A percentile compares a stretch with the other conserved stretches of the same genome.
Conservation (phyloP, 768 basidiomycete species). For the Sutorius australiensis region DNA sequence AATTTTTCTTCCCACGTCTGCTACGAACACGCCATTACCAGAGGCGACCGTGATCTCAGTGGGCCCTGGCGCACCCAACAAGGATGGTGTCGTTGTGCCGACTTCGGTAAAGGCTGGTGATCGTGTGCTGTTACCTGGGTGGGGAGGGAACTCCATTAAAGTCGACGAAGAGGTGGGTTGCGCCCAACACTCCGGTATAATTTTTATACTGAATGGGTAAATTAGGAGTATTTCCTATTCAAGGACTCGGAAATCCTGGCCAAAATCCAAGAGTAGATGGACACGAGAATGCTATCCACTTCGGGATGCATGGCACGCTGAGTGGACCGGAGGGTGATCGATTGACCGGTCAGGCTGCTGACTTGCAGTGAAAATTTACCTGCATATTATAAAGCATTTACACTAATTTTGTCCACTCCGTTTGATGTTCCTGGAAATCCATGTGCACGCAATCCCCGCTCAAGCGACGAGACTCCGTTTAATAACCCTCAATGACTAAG, state of each 20-base stretch:
- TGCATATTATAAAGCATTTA: constrained; percentile 9
- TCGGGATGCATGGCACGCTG: neutral
- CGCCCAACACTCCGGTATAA: neutral
- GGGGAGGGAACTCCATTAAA: constrained; percentile 96
- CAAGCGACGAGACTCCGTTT: constrained; percentile 8
- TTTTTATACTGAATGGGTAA: constrained; percentile 5
- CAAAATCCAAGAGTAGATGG: constrained; percentile 82
- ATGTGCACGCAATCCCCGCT: constrained; percentile 31
- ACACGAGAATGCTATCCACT: neutral
- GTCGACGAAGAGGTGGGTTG: constrained; percentile 87
- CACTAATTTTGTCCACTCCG: constrained; percentile 22
- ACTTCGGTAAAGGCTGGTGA: constrained; percentile 84
- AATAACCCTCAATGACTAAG: neutral
- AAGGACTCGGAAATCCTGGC: constrained; percentile 94
- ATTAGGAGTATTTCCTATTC: constrained; percentile 91
- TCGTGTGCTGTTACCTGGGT: constrained; percentile 89
- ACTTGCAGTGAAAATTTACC: constrained; percentile 5
- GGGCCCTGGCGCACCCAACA: constrained; percentile 91
- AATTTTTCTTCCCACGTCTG: constrained; percentile 91
- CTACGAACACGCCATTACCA: constrained; percentile 81
- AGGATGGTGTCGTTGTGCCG: constrained; percentile 74
- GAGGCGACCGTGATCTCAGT: constrained; percentile 96
- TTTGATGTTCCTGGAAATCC: constrained; percentile 19
- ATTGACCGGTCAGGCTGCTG: neutral
- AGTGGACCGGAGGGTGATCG: neutral